Evolutionary conservation across 805 yeast species (phyloP), one percentile per base, ranked within the genome.

Genomic region (Diddensiella transvaalensis): DNA sequence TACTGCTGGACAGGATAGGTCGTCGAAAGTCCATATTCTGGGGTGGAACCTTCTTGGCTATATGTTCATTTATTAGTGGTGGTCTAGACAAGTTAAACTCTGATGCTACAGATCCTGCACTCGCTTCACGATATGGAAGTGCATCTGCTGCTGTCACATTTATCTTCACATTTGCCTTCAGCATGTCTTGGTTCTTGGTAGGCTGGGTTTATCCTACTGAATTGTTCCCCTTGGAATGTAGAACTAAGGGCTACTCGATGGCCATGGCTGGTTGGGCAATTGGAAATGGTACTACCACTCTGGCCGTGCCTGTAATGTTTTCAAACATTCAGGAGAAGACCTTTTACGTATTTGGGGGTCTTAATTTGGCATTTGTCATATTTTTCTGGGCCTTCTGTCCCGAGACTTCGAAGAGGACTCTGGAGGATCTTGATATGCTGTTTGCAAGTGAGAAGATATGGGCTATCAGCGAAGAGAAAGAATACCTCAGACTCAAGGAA

Each of bases 381-480:
- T 24, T 49, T 11, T 63, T 61, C 22, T 61, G 61, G 50, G 58
- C 66, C 53, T 55, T 63, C 49, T 71, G 59, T 60, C 70, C 68
- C 17, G 76, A 72, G 57, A 72, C 76, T 8, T 54, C 65, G 13
- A 72, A 72, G 18, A 61, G 64, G 51, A 66, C 73, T 4, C 69
- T 72, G 59, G 76, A 72, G 54, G 75, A 72, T 48, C 69, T 71
- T 38, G 72, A 71, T 10, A 59, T 59, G 46, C 67, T 70, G 22
- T 72, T 72, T 51, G 21, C 46, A 13, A 32, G 45, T 19, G 45
- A 42, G 13, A 42, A 21, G 6, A 30, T 42, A 10, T 42, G 39
- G 24, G 46, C 46, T 3, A 21, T 42, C 22, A 42, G 26, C 22
- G 46, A 42, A 35, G 40, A 42, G 17, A 32, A 42, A 18, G 40